Evolutionary conservation across 2,329 filamentous ascomycete genomes (phyloP), one percentile per base, ranked within the genome.

Genomic region (Colletotrichum sp.): DNA sequence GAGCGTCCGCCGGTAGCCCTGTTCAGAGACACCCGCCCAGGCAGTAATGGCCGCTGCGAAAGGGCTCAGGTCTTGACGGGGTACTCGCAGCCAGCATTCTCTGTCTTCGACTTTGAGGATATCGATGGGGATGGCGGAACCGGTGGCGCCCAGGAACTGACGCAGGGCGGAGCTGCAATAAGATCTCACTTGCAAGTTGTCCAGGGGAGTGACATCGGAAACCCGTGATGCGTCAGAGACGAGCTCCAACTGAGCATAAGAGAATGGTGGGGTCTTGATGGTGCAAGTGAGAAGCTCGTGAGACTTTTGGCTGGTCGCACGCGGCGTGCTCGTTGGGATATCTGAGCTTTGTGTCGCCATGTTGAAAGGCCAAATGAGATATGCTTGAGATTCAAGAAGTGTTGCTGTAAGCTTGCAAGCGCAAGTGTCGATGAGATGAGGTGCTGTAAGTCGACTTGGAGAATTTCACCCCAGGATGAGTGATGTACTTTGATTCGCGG

Each of bases 71-170:
- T 95, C 93, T 72, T 89, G 88, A 7, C 89, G 85, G 7, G 93
- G 92, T 10, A 95, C 82, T 21, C 94, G 88, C 66, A 95, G 82
- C 92, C 93, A 95, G 71, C 90, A 90, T 64, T 91, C 87, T 7
- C 81, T 80, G 2, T 85, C 88, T 5, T 90, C 84, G 0, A 93
- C 86, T 79, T 92, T 91, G 39, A 96, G 88, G 24, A 96, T 91
- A 81, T 96, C 95, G 72, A 96, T 81, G 2, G 92, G 86, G 5
- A 96, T 92, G 13, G 91, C 92, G 3, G 89, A 85, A 13, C 95
- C 95, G 0, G 91, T 92, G 21, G 91, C 85, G 24, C 95, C 95
- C 2, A 96, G 90, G 80, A 95, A 96, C 77, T 94, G 90, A 2
- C 87, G 87, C 9, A 96, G 86, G 0, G 94, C 92, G 1, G 89